Evolutionary conservation across 129 eudicot species (phyloP), one percentile per base, ranked within the genome.

Genomic region (Dittrichia graveolens): DNA sequence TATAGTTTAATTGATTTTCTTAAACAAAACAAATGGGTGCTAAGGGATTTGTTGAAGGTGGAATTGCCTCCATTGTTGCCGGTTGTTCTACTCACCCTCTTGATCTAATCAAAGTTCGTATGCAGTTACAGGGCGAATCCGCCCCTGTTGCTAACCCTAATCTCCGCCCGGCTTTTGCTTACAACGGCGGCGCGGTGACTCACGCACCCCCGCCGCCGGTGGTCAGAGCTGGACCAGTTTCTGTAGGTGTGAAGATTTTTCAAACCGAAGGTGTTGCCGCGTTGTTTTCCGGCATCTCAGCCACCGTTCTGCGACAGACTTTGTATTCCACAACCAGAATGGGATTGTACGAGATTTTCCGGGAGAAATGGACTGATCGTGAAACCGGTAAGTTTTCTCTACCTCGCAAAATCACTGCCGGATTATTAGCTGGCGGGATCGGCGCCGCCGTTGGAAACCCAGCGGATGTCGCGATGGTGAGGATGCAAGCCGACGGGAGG

Each of bases 371-470:
- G 95, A 54, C 97, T 50, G 95, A 87, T 34, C 75, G 73, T 31
- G 50, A 5, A 0, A 65, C 91, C 6, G 83, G 83, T 4, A 80
- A 18, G 50, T 54, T 90, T 40, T 82, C 93, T 6, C 65, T 91
- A 3, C 14, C 49, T 7, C 65, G 73, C 11, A 91, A 91, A 54
- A 91, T 91, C 41, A 65, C 80, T 0, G 88, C 97, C 58, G 95
- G 95, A 0, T 71, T 91, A 39, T 53, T 91, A 50, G 90, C 96
- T 52, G 96, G 96, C 0, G 96, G 80, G 0, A 80, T 90, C 38
- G 91, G 96, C 6, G 93, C 96, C 12, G 93, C 93, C 43, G 93
- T 90, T 3, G 96, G 96, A 0, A 90, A 90, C 75, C 96, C 96
- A 0, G 96, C 96, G 3, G 96, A 90, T 77, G 88, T 90, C 19